A percentile compares a stretch with the other conserved stretches of the same genome.
These are phyloP conservation scores for Diplodia mutila DNA, from an alignment of 2,329 filamentous ascomycete genomes.

Conservation along the genomic window DNA sequence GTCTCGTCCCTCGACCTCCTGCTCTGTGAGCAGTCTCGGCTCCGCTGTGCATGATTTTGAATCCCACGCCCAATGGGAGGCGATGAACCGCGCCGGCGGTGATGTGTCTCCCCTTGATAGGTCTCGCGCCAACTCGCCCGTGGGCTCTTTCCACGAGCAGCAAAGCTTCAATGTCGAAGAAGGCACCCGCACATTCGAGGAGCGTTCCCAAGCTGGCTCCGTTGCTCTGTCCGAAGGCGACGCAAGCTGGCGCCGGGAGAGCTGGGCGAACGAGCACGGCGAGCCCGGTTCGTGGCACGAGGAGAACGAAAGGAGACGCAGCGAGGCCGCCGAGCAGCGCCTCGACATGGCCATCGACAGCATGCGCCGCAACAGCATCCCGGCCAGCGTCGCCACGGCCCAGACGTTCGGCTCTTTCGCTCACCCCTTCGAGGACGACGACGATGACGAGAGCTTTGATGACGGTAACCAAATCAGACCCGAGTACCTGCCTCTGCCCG, in stretches of 20 bases:
- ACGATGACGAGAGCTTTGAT: slow-evolving; percentile 10
- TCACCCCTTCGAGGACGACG: neutral
- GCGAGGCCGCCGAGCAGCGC: slow-evolving; percentile 6
- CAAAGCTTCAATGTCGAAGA: neutral
- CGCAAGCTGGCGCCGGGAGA: slow-evolving; percentile 11
- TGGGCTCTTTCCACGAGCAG: neutral
- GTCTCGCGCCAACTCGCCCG: slow-evolving; percentile 1
- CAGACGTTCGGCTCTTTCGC: slow-evolving; percentile 19
- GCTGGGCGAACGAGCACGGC: neutral
- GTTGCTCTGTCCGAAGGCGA: slow-evolving; percentile 10
- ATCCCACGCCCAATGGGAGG: slow-evolving; percentile 1
- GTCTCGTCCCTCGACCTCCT: neutral
- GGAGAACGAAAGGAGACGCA: slow-evolving; percentile 2
- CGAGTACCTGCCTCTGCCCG: slow-evolving; percentile 17
- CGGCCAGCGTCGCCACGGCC: slow-evolving; percentile 2
- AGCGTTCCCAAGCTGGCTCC: neutral
- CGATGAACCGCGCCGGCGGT: slow-evolving; percentile 6
- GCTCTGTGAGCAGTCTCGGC: slow-evolving; percentile 13
- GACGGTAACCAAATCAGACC: slow-evolving; percentile 1
- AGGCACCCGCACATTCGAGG: neutral
- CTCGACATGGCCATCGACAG: slow-evolving; percentile 14
- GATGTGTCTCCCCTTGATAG: slow-evolving; percentile 12
- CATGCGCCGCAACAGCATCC: slow-evolving; percentile 7
- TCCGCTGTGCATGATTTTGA: slow-evolving; percentile 1
- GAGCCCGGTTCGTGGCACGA: slow-evolving; percentile 11